These are phyloP conservation scores for Mycena pura DNA, from an alignment of 768 basidiomycete genomes.

Conservation along the genomic window DNA sequence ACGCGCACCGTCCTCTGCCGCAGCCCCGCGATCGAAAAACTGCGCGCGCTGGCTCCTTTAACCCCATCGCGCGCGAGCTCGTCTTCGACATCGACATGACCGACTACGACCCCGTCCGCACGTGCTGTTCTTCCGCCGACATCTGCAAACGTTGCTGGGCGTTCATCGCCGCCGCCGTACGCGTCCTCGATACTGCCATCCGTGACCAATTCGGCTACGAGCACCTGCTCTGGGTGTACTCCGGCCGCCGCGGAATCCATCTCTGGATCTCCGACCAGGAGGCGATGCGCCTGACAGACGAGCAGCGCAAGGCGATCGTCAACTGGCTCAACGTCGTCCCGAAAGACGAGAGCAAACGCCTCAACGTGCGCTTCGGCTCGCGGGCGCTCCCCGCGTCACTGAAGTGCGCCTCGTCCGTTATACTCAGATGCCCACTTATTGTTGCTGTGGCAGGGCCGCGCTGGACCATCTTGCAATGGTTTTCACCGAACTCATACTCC, in stretches of 20 bases:
- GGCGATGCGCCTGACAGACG: conserved; percentile 90
- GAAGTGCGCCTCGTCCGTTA: conserved; percentile 48
- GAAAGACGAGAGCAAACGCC: conserved; percentile 81
- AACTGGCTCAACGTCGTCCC: conserved; percentile 85
- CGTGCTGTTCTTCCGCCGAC: conserved; percentile 89
- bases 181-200: conserved; percentile 79
- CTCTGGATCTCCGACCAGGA: conserved; percentile 93
- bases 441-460: conserved; percentile 45
- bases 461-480: conserved; percentile 54
- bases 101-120: conserved; percentile 94
- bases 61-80: conserved; percentile 85
- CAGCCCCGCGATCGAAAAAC: conserved; percentile 93
- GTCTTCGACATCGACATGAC: conserved; percentile 99
- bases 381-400: conserved; percentile 75
- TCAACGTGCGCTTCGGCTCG: conserved; percentile 66
- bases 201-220: conserved; percentile 91
- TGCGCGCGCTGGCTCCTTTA: conserved; percentile 67
- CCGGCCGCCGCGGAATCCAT: conserved; percentile 97
- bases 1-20: neutral
- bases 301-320: conserved; percentile 88
- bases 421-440: neutral
- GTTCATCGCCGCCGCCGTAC: conserved; percentile 92
- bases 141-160: conserved; percentile 95
- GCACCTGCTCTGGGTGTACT: conserved; percentile 97
- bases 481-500: conserved; percentile 74